These are phyloP conservation scores for Nakazawaea siamensis DNA, from an alignment of 805 yeast genomes.

Conservation along the genomic window DNA sequence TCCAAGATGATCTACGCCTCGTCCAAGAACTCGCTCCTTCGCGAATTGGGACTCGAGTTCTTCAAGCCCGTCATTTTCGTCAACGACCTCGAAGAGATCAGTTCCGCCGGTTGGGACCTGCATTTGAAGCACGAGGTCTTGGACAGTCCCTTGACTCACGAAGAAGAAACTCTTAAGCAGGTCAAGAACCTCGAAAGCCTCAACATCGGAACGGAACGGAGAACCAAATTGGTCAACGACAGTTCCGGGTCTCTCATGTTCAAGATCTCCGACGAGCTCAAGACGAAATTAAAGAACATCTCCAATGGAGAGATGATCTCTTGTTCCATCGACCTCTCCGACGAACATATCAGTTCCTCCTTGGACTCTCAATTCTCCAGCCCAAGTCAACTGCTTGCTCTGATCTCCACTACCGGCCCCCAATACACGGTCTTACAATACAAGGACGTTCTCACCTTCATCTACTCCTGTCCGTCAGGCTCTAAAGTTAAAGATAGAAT, in stretches of 20 bases:
- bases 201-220: constrained; percentile 22
- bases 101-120: constrained; percentile 37
- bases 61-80: constrained; percentile 44
- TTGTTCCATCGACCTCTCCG: constrained; percentile 39
- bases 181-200: constrained; percentile 36
- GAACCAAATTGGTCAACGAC: constrained; percentile 16
- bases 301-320: constrained; percentile 29
- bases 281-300: constrained; percentile 9
- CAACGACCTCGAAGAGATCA: constrained; percentile 49
- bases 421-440: constrained; percentile 51
- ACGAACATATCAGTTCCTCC: constrained; percentile 39
- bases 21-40: constrained; percentile 66
- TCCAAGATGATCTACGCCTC: constrained; percentile 93
- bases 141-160: constrained; percentile 44
- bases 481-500: constrained; percentile 86
- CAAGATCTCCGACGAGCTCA: constrained; percentile 10
- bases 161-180: constrained; percentile 43
- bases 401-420: constrained; percentile 36
- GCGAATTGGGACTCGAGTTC: constrained; percentile 57
- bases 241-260: constrained; percentile 9
- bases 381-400: constrained; percentile 21
- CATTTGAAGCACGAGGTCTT: constrained; percentile 27
- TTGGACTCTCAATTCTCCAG: constrained; percentile 16
- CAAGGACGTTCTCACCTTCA: constrained; percentile 40
- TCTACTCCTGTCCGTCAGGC: constrained; percentile 86